A percentile compares a stretch with the other conserved stretches of the same genome.
These are phyloP conservation scores for Erodium moschatum DNA, from an alignment of 441 rosid species.

Conservation along the genomic window DNA sequence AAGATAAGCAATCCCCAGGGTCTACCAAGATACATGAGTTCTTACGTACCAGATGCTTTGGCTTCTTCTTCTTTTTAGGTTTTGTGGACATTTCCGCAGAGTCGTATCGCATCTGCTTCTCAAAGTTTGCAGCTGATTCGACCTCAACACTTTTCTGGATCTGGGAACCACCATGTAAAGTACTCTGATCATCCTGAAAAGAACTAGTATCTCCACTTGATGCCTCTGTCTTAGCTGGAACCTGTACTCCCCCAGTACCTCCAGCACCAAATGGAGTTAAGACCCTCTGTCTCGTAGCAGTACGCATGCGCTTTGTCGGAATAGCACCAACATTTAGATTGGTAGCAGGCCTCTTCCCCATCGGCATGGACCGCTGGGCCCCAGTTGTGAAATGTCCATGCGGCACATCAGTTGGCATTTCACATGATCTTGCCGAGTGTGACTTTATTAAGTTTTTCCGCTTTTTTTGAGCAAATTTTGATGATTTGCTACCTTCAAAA, in stretches of 20 bases:
- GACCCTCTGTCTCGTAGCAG: constrained; percentile 84
- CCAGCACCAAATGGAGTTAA: constrained; percentile 55
- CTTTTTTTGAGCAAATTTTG: constrained; percentile 54
- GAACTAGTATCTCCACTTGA: constrained; percentile 98
- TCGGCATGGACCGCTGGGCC: constrained; percentile 39
- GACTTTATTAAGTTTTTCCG: constrained; percentile 46
- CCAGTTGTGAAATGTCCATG: constrained; percentile 40
- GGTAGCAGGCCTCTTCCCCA: constrained; percentile 64
- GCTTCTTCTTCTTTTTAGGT: constrained; percentile 45
- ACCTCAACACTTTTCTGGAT: constrained; percentile 76
- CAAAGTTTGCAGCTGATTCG: constrained; percentile 67
- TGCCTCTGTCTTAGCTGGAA: constrained; percentile 64
- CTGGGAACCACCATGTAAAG: constrained; percentile 67
- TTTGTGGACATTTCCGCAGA: constrained; percentile 68
- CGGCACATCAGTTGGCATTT: constrained; percentile 51
- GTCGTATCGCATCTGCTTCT: constrained; percentile 63
- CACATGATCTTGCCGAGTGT: constrained; percentile 52
- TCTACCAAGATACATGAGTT: constrained; percentile 23
- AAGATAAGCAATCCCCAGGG: constrained; percentile 14
- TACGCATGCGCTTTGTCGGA: constrained; percentile 25
- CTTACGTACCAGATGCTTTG: constrained; percentile 47
- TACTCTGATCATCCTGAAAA: constrained; percentile 91
- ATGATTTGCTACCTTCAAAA: constrained; percentile 49
- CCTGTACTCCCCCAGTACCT: constrained; percentile 41
- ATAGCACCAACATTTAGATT: constrained; percentile 54